Conservation (phyloP, 805 yeast genomes). For the Wickerhamomyces tratensis region DNA sequence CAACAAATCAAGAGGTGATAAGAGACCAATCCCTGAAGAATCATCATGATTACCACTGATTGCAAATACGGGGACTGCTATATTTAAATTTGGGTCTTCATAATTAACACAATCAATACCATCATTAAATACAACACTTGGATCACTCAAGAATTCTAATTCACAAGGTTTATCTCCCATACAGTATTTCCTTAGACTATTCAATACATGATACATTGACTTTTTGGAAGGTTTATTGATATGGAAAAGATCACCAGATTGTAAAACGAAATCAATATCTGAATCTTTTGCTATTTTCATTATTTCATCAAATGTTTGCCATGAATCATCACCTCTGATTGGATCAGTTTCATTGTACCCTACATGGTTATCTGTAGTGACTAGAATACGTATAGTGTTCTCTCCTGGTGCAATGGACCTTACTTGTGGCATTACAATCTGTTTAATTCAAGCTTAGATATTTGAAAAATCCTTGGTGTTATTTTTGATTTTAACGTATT, state of each 20-base stretch:
- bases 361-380: slow-evolving; percentile 95
- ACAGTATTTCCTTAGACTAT: slow-evolving; percentile 59
- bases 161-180: slow-evolving; percentile 85
- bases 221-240: slow-evolving; percentile 82
- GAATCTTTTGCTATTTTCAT: slow-evolving; percentile 55
- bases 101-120: slow-evolving; percentile 71
- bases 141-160: slow-evolving; percentile 74
- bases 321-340: slow-evolving; percentile 81
- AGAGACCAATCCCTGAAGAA: slow-evolving; percentile 75
- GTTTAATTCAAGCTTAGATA: no score
- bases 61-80: slow-evolving; percentile 83
- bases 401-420: slow-evolving; percentile 36
- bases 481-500: no score
- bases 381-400: slow-evolving; percentile 64
- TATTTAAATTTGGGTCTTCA: slow-evolving; percentile 84
- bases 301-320: slow-evolving; percentile 81
- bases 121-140: slow-evolving; percentile 49
- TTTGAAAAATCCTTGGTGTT: no score
- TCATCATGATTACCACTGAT: slow-evolving; percentile 97
- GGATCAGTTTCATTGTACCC: slow-evolving; percentile 90
- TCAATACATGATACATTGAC: slow-evolving; percentile 75
- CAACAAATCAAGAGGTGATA: slow-evolving; percentile 81
- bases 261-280: slow-evolving; percentile 83
- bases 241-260: slow-evolving; percentile 92
- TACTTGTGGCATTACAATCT: slow-evolving; percentile 20